Evolutionary conservation across 202 grass and related monocot species (phyloP).

Genomic region (Carex arenaria): DNA sequence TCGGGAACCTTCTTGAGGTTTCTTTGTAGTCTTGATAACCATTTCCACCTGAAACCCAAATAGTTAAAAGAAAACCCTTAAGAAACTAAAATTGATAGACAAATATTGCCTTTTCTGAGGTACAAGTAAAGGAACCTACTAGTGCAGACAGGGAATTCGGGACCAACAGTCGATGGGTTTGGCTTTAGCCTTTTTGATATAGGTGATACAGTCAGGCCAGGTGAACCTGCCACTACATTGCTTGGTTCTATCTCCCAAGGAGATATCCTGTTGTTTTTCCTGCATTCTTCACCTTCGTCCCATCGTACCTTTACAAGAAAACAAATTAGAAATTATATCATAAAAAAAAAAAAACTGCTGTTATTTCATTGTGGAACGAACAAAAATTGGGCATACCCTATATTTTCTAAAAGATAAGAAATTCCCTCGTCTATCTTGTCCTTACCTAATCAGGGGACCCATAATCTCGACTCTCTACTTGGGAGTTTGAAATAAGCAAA

Average conservation of each 20-base stretch:
- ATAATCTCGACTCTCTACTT: not conserved
- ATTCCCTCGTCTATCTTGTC: not conserved
- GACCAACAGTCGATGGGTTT: slow-evolving; percentile 40
- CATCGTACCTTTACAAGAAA: slow-evolving; percentile 56
- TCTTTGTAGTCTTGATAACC: slow-evolving; percentile 65
- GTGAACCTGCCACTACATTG: slow-evolving; percentile 53
- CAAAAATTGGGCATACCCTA: not conserved
- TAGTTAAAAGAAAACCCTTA: slow-evolving; percentile 10
- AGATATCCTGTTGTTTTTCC: slow-evolving; percentile 52
- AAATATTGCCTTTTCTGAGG: not conserved
- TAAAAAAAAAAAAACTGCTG: slow-evolving; percentile 27
- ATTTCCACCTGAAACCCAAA: slow-evolving; percentile 62
- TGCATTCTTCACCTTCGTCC: slow-evolving; percentile 62
- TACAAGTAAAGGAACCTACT: slow-evolving; percentile 41
- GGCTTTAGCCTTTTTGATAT: slow-evolving; percentile 65
- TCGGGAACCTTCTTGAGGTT: slow-evolving; percentile 76
- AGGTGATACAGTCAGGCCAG: slow-evolving; percentile 25
- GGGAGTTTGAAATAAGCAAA: not conserved
- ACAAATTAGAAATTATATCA: not conserved
- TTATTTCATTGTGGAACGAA: slow-evolving; percentile 63
- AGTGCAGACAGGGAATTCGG: slow-evolving; percentile 37
- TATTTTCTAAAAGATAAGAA: not conserved
- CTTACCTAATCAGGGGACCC: not conserved
- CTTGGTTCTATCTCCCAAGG: slow-evolving; percentile 88
- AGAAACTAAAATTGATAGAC: not conserved